Base-by-base conservation (phyloP, 495 filamentous ascomycete species). In the Platismatia glauca region DNA sequence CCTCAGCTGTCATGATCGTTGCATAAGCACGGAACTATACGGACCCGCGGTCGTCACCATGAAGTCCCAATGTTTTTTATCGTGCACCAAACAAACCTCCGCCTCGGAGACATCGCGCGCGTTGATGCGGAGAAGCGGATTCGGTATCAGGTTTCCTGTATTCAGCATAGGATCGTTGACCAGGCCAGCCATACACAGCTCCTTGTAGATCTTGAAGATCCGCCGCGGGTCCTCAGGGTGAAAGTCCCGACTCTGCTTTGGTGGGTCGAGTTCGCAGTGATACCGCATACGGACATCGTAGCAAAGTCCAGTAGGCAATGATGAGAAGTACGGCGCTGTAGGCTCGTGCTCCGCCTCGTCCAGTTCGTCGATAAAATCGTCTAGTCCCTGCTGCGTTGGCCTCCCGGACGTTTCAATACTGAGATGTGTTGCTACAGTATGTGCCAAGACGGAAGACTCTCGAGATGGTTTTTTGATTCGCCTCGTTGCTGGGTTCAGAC, bases 241-340 rank as follows among this genome's bases (percentile, higher is more conserved):
- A 61, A 90, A 84, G 22, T 93, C 89, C 48, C 78, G 78, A 52
- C 71, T 63, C 41, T 68, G 58, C 27, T 70, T 66, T 20, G 78
- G 68, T 70, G 81, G 81, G 74, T 88, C 83, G 7, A 90, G 81
- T 68, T 95, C 95, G 41, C 86, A 86, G 69, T 98, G 94, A 64
- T 88, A 86, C 58, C 91, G 89, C 94, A 98, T 98, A 24, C 91
- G 84, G 31, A 84, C 81, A 75, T 98, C 94, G 71, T 97, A 98
- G 66, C 90, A 94, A 50, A 88, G 80, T 41, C 95, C 86, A 11
- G 89, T 88, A 7, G 89, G 60, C n/a, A 68, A 48, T 52, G 64
- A 61, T 20, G 66, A 64, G 31, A 58, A 33, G 38, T 58, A 65
- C n/a, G 63, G 66, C 22, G 38, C 48, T 24, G 59, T 55, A 55